phyloP scores from a whole-genome alignment of 345 rosid species.

The Dimocarpus longan region DNA sequence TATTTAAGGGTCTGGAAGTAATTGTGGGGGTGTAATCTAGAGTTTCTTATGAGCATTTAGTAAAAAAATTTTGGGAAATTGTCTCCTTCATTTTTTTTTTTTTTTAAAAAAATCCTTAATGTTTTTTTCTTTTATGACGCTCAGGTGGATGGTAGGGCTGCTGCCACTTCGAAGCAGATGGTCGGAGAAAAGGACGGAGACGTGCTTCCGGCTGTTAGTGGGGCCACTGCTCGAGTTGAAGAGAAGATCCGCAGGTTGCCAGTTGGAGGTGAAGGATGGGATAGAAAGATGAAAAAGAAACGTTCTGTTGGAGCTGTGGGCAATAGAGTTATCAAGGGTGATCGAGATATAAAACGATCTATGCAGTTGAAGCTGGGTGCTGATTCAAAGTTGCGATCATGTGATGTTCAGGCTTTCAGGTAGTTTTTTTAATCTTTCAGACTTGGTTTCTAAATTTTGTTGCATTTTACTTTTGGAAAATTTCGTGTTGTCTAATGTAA shows the following conservation, averaged over 20 bases:
- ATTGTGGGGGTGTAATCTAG: not conserved
- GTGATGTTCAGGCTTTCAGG: slow-evolving; percentile 81
- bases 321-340: slow-evolving; percentile 61
- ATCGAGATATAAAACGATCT: slow-evolving; percentile 58
- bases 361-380: slow-evolving; percentile 57
- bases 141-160: slow-evolving; percentile 64
- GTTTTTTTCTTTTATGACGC: slow-evolving; percentile 14
- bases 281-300: slow-evolving; percentile 82
- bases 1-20: not conserved
- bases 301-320: slow-evolving; percentile 85
- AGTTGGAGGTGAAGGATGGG: slow-evolving; percentile 94
- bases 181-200: slow-evolving; percentile 65
- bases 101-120: not conserved
- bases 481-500: not conserved
- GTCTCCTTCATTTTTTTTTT: not conserved
- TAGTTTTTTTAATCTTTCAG: slow-evolving; percentile 20
- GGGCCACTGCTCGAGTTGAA: slow-evolving; percentile 51
- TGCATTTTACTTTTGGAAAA: not conserved
- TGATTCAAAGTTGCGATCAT: slow-evolving; percentile 70
- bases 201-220: slow-evolving; percentile 56
- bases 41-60: not conserved
- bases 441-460: not conserved
- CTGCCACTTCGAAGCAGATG: slow-evolving; percentile 46
- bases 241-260: slow-evolving; percentile 85
- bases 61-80: not conserved